Base-by-base conservation (phyloP, 148 eudicot genomes). In the Polygonum aviculare region DNA sequence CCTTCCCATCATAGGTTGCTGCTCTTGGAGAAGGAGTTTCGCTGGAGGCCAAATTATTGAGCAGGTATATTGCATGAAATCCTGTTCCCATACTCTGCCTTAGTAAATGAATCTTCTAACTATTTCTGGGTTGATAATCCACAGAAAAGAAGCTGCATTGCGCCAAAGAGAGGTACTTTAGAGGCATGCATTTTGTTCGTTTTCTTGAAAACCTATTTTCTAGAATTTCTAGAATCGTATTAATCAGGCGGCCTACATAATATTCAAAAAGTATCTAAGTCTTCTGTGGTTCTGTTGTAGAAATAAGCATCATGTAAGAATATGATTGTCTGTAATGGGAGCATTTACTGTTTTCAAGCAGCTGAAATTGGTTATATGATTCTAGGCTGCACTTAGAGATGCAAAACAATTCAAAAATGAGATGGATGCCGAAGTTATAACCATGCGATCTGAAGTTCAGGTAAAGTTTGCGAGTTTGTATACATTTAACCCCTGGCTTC, bases 61-160 rank as follows among this genome's bases (percentile, higher is more conserved):
- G 90, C 92, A 88, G 96, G 98, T 89, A 81, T 67, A 57, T 39
- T 38, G 69, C 44, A 67, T 67, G 55, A 44, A 40, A 45, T 22
- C 33, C 51, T 70, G 73, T 82, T 74, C 69, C 72, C 62, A 14
- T 77, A 41, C 21, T 40, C 75, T 65, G 41, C n/a, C 36, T 15
- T 72, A n/a, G 52, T 57, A 2, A 59, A 40, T 45, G 19, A 45
- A 57, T 26, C 55, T 77, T 11, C 54, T 57, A 72, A 26, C 74
- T 65, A 44, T 76, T 73, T 73, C 26, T 77, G 36, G 15, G 33
- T 78, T 76, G 55, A 67, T 77, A 73, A 60, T 67, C 36, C 83
- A 82, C 89, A 93, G 98, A 82, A 93, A 93, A 83, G 98, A 93
- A 83, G 98, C 96, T 74, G 89, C 96, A 82, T 79, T 93, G 82